phyloP scores from a whole-genome alignment of 2,329 filamentous ascomycete genomes.

The Penicillium sp. region DNA sequence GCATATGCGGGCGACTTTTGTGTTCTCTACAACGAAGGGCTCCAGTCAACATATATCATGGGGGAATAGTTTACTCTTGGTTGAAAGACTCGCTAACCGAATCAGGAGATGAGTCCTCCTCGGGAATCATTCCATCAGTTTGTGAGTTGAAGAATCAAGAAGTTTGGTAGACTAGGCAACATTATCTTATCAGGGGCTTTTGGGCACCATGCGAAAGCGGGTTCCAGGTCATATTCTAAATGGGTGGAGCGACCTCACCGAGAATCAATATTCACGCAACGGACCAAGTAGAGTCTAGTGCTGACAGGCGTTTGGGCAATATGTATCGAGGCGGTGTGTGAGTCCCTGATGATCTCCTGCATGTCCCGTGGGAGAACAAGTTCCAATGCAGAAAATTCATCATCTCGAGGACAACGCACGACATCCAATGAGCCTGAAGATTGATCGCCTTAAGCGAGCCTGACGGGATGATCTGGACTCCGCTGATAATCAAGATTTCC shows the following conservation, averaged over 20 bases:
- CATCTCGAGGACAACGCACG: neutral
- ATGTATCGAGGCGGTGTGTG: neutral
- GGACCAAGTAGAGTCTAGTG: no score
- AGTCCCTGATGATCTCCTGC: neutral
- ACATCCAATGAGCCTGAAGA: neutral
- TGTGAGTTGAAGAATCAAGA: neutral
- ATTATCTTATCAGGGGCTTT: no score
- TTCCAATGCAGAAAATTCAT: no score
- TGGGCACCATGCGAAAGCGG: no score
- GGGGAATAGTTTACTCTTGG: slow-evolving; percentile 59
- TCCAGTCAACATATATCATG: slow-evolving; percentile 66
- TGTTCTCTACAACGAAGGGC: slow-evolving; percentile 60
- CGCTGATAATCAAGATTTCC: neutral
- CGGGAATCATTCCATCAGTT: no score
- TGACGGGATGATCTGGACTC: neutral
- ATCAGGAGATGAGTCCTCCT: neutral
- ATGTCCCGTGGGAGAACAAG: no score
- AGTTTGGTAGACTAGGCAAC: neutral
- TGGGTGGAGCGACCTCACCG: no score
- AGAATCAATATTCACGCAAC: no score
- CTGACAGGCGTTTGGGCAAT: no score
- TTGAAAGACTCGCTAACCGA: slow-evolving; percentile 4
- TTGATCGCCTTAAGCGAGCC: neutral
- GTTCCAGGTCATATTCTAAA: no score
- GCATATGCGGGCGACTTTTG: slow-evolving; percentile 62